Evolutionary conservation across 768 basidiomycete species (phyloP), one percentile per base, ranked within the genome.

Genomic region (Rhodotorula paludigena): DNA sequence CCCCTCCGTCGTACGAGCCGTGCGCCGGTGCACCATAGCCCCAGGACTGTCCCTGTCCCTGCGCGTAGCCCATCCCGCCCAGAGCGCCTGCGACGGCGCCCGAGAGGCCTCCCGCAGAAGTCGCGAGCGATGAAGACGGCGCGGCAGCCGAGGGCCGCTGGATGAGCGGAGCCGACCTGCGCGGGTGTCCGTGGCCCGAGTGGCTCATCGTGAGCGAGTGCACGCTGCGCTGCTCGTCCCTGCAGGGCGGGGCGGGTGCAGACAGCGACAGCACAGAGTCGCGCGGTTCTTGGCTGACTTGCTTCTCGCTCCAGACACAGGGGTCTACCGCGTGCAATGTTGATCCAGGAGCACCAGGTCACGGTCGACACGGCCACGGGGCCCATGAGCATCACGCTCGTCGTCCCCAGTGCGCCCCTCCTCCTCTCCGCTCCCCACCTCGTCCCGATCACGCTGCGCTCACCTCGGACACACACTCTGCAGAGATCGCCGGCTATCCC

Each of bases 401-500:
- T 78, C 58, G 77, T 78, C 61, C 79, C 80, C 4, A 62, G 64
- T 60, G 3, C 32, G 62, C 32, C 39, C 44, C 48, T 35, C 20
- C 10, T 30, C 25, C 23, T 6, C 52, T 28, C 41, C 23, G 25
- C 41, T 33, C 36, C 23, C 32, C 20, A 18, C 33, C n/a, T 54
- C 36, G 42, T 25, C 52, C n/a, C 20, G 5, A 23, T 33, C 35
- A 7, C 35, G 23, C 45, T 21, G 8, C 23, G 28, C 55, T 30
- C 5, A 44, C 56, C 41, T 15, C 28, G 25, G 20, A 20, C 48
- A 6, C 9, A 30, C 59, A n/a, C 4, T n/a, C 20, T 20, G 5
- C 57, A 68, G 77, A 79, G 58, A 55, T 80, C 21, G 77, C 78
- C 0, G 78, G 77, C 25, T 80, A 80, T 63, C 80, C 80, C 0